Base-by-base conservation (phyloP, 148 eudicot genomes). In the Fagopyrum esculentum region DNA sequence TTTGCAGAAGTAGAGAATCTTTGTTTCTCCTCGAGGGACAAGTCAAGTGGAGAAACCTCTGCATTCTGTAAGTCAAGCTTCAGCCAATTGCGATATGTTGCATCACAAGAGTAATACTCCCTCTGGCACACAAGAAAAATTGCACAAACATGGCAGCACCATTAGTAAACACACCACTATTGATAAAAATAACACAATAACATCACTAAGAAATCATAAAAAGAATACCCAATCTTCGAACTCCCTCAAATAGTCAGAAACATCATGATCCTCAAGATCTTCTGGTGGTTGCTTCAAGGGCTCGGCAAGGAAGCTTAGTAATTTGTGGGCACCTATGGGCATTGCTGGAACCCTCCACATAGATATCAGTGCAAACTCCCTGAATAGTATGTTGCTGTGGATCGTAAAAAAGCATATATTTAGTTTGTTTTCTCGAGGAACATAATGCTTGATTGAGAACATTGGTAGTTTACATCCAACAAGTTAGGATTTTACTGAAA, bases 271-370 rank as follows among this genome's bases (percentile, higher is more conserved):
- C 77, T 85, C 93, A 66, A 83, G 78, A 74, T 75, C 79, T 77
- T 86, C 97, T 49, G 85, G 74, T 17, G 83, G 85, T 73, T 89
- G 97, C 81, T 92, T 94, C 89, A 94, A 80, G 71, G 96, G 97
- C 81, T 92, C 98, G 17, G 97, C 97, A 80, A 94, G 98, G 76
- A 92, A 92, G 70, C 98, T 86, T 77, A 94, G 97, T 84, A 94
- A 81, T 51, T 86, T 86, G 79, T 94, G 98, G 5, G 98, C 93
- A 48, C 98, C 98, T 78, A 86, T 79, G 30, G 97, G 98, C 87
- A 92, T 82, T 77, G 84, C 86, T 63, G 98, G 96, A 60, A 92
- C 97, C 86, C 98, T 94, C 97, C 98, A 90, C 96, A 94, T 91
- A 45, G 98, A 92, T 61, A 92, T 89, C 70, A 94, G 84, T 82